Evolutionary conservation across 2,329 filamentous ascomycete genomes (phyloP).

Genomic region (Sphaerulina populicola): DNA sequence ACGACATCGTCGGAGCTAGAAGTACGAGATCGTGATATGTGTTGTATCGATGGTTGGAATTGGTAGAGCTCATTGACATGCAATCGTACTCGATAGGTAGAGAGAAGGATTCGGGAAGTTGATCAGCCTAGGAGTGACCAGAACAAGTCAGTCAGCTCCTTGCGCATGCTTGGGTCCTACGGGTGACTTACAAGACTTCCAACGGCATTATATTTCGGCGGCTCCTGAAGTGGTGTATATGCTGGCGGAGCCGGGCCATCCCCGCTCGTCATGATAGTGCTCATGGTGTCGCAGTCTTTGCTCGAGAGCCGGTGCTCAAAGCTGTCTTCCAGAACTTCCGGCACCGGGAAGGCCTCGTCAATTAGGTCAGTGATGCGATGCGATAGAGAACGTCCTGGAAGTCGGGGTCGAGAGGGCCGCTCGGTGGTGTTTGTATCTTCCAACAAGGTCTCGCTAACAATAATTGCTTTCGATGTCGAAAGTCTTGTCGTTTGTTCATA

Average conservation of each 20-base stretch:
- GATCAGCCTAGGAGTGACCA: neutral
- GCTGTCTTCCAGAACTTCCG: neutral
- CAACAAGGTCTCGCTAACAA: neutral
- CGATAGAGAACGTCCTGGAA: neutral
- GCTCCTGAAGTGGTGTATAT: neutral
- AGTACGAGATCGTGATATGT: neutral
- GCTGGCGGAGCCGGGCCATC: neutral
- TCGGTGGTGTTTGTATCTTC: neutral
- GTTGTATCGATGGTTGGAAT: neutral
- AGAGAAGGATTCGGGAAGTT: neutral
- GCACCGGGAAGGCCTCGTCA: slow-evolving; percentile 1
- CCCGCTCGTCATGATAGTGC: neutral
- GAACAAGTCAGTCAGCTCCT: neutral
- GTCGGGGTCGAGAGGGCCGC: neutral
- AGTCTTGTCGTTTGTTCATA: too few relatives aligned
- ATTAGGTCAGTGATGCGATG: neutral
- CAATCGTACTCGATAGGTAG: neutral
- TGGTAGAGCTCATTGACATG: neutral
- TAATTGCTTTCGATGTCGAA: too few relatives aligned
- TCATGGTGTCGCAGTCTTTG: neutral
- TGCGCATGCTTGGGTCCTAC: neutral
- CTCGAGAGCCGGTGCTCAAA: neutral
- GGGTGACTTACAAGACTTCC: neutral
- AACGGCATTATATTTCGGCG: neutral
- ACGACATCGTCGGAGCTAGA: neutral